These are phyloP conservation scores for Cucumis cinereus DNA, from an alignment of 306 rosid species.

Conservation along the genomic window DNA sequence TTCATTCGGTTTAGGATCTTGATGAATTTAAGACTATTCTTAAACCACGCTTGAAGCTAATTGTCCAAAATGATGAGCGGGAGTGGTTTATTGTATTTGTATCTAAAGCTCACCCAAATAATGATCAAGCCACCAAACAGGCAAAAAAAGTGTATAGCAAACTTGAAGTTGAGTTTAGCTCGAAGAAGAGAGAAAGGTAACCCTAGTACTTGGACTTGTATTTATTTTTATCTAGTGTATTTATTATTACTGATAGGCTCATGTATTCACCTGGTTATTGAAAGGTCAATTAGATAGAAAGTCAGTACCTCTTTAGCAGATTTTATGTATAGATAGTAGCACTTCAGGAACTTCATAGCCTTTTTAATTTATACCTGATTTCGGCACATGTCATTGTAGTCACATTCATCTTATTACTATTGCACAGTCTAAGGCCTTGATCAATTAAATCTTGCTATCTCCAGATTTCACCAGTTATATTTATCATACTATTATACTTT, in stretches of 20 bases:
- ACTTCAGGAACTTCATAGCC: neutral
- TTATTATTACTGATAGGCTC: neutral
- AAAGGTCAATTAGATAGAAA: neutral
- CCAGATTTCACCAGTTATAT: neutral
- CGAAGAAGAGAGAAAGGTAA: constrained; percentile 95
- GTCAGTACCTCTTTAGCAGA: neutral
- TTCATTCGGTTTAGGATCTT: constrained; percentile 56
- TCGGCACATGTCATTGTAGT: neutral
- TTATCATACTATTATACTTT: neutral
- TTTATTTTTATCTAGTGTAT: neutral
- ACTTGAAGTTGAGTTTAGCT: constrained; percentile 87
- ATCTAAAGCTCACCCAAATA: constrained; percentile 78
- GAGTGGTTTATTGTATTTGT: constrained; percentile 97
- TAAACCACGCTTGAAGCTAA: constrained; percentile 90
- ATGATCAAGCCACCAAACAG: constrained; percentile 74
- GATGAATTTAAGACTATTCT: constrained; percentile 97
- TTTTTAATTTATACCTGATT: neutral
- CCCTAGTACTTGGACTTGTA: constrained; percentile 7
- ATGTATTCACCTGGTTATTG: neutral
- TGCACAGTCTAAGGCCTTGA: neutral
- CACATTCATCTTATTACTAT: neutral
- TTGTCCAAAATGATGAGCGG: constrained; percentile 93
- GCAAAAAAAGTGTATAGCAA: constrained; percentile 87
- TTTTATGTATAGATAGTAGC: neutral
- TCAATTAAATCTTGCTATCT: neutral